Base-by-base conservation (phyloP, 352 stramenopile genomes). In the Phytophthora melonis region DNA sequence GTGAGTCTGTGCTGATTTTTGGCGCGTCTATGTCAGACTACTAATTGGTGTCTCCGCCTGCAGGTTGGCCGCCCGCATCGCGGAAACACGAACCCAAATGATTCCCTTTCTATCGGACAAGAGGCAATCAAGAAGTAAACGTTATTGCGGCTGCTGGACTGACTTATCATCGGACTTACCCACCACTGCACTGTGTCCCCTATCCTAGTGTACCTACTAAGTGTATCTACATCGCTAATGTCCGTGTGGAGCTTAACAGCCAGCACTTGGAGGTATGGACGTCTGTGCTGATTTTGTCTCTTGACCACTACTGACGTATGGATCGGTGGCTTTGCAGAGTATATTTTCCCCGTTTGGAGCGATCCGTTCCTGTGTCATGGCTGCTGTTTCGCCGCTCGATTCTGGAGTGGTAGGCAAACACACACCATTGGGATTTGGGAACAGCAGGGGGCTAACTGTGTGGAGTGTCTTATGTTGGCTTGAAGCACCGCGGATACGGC, bases 261-360 rank as follows among this genome's bases (percentile, higher is more conserved):
- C 78, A 89, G 64, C 88, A 94, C 66, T 72, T 93, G 52, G 82
- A 94, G 86, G 86, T 92, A 62, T 18, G 73, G 65, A 43, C 16
- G 32, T 36, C 39, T 32, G n/a, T 23, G 8, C 56, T 18, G 25
- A 27, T 54, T 27, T 27, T 8, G 30, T 68, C 3, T 23, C 21
- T 41, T 27, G 7, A 34, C 10, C 0, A 23, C 21, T 54, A 52
- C 34, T 68, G 25, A 69, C 23, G 5, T 16, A 16, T 58, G 16
- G 57, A n/a, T 21, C 5, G 27, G 27, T 30, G 39, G 43, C 25
- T 43, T 59, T 53, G 30, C 36, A 93, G 86, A 94, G 88, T 58
- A 93, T 94, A 62, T 93, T 94, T 45, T 89, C 88, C 49, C 88
- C 88, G 13, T 94, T 94, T 63, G 88, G 88, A 41, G 75, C 79